Conservation (phyloP, 768 basidiomycete genomes). For the Mycena sanguinolenta region DNA sequence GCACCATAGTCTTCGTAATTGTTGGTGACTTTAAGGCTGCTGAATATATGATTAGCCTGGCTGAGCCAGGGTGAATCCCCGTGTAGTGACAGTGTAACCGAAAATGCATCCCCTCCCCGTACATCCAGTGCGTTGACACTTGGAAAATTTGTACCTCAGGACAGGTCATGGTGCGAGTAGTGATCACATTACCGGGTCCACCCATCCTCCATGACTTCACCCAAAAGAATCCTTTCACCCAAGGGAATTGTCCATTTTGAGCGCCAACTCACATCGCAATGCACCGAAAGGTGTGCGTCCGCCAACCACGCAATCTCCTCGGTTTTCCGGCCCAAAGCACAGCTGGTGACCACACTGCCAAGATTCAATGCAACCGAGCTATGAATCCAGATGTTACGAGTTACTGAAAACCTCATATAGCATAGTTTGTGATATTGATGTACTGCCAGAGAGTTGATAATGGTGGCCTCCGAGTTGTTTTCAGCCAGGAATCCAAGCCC, state of each 20-base stretch:
- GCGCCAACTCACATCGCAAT: too few relatives aligned
- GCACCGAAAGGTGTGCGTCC: too few relatives aligned
- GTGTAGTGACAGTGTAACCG: neutral
- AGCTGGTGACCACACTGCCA: neutral
- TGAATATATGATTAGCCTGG: neutral
- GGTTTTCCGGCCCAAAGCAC: too few relatives aligned
- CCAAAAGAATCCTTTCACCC: too few relatives aligned
- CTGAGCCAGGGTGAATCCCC: neutral
- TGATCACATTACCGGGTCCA: too few relatives aligned
- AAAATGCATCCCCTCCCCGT: neutral
- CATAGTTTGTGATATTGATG: constrained; percentile 2
- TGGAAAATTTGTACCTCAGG: too few relatives aligned
- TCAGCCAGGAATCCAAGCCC: neutral
- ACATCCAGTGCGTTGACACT: too few relatives aligned
- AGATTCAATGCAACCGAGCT: neutral
- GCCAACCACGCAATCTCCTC: too few relatives aligned
- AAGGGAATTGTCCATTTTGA: too few relatives aligned
- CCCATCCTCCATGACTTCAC: too few relatives aligned
- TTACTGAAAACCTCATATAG: neutral
- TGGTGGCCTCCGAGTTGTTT: neutral
- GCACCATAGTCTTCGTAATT: neutral
- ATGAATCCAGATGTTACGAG: neutral
- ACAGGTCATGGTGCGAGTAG: too few relatives aligned
- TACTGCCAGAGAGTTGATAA: neutral
- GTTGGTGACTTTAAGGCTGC: neutral